Evolutionary conservation across 2,329 filamentous ascomycete species (phyloP).

Genomic region (Cordyceps fumosorosea): DNA sequence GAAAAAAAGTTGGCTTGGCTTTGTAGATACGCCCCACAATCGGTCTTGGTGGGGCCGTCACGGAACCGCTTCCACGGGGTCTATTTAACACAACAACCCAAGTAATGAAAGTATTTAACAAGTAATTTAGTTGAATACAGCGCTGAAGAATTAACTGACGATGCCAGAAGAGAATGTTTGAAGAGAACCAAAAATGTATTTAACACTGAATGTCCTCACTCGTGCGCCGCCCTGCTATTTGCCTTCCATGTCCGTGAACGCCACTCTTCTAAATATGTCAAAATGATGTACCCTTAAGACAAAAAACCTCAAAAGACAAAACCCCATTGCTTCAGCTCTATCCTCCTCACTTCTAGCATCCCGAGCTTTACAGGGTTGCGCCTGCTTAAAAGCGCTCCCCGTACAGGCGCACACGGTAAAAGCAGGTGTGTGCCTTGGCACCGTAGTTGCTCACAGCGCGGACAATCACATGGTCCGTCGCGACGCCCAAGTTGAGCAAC

Average conservation of each 20-base stretch:
- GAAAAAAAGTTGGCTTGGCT: conserved; percentile 2
- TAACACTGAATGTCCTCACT: neutral
- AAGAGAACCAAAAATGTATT: conserved; percentile 6
- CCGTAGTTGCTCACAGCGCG: conserved; percentile 55
- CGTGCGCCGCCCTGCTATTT: conserved; percentile 6
- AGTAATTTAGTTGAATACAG: neutral
- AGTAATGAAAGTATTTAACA: neutral
- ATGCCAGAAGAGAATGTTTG: neutral
- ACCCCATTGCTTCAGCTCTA: neutral
- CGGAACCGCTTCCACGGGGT: neutral
- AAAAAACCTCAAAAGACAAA: neutral
- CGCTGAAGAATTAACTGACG: no score
- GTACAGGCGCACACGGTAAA: conserved; percentile 57
- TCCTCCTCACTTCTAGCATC: no score
- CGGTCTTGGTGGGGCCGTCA: conserved; percentile 1
- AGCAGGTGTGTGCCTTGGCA: conserved; percentile 52
- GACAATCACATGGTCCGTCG: conserved; percentile 47
- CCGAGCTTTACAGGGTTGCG: neutral
- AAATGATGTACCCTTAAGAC: neutral
- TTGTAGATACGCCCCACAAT: conserved; percentile 8
- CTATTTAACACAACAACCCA: neutral
- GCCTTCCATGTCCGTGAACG: conserved; percentile 1
- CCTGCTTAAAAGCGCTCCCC: conserved; percentile 28
- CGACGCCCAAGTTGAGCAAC: conserved; percentile 39
- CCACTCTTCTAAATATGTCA: conserved; percentile 5